Conservation (phyloP, 176 grass and related monocot genomes). For the Zizania latifolia region DNA sequence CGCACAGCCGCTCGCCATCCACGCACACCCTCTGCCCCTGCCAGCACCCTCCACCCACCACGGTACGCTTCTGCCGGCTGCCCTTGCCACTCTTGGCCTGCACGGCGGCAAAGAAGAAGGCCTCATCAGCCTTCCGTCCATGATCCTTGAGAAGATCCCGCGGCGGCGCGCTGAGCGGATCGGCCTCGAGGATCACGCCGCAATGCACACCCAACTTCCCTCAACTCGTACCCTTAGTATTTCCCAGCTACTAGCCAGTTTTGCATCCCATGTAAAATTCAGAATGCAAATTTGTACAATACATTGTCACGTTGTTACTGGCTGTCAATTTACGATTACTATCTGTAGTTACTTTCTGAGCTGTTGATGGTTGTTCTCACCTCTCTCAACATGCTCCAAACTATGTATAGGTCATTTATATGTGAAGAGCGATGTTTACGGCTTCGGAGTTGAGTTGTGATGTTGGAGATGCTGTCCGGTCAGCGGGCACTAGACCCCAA, state of each 20-base stretch:
- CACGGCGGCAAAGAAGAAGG: neutral
- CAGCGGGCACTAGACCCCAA: slow-evolving; percentile 71
- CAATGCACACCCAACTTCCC: neutral
- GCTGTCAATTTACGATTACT: neutral
- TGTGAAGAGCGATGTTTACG: slow-evolving; percentile 87
- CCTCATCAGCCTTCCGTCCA: neutral
- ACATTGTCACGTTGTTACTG: neutral
- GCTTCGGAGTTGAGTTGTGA: slow-evolving; percentile 80
- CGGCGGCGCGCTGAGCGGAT: neutral
- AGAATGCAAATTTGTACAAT: neutral
- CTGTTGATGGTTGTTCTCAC: slow-evolving; percentile 8
- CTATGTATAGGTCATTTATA: slow-evolving; percentile 68
- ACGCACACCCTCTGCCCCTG: neutral
- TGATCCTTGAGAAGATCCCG: neutral
- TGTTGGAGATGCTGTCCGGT: slow-evolving; percentile 80
- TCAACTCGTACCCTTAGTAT: neutral
- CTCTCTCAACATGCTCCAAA: slow-evolving; percentile 19
- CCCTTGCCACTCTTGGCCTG: neutral
- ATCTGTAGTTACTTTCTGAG: neutral
- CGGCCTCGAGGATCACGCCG: neutral
- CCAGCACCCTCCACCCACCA: neutral
- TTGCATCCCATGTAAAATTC: neutral
- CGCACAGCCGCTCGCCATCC: neutral
- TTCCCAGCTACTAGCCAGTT: neutral
- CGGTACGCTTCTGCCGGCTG: neutral